Evolutionary conservation across 148 eudicot species (phyloP).

Genomic region (Vaccinium macrocarpon): DNA sequence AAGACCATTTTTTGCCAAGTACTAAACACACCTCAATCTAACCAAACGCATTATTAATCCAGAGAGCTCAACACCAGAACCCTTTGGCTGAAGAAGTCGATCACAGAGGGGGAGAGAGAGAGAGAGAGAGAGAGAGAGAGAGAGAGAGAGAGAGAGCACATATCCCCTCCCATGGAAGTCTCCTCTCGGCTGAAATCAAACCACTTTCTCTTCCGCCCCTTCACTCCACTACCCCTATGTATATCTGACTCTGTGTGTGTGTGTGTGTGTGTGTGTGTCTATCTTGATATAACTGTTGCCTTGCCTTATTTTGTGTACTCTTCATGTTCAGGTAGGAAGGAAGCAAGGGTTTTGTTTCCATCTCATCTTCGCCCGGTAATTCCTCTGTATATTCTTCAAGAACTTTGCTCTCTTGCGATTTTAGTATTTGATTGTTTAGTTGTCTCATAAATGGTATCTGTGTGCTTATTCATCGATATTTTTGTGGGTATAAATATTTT

Average conservation of each 20-base stretch:
- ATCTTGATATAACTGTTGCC: not conserved
- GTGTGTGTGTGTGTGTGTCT: too few species aligned
- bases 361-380: constrained; percentile 17
- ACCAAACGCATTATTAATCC: too few species aligned
- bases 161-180: constrained; percentile 14
- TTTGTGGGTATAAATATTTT: not conserved
- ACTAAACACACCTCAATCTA: too few species aligned
- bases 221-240: constrained; percentile 10
- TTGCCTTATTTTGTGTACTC: not conserved
- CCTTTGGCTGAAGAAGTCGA: not conserved
- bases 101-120: not conserved
- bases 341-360: constrained; percentile 6
- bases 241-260: not conserved
- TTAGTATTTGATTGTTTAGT: not conserved
- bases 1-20: too few species aligned
- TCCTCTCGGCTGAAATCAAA: constrained; percentile 7
- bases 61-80: not conserved
- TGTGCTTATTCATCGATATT: not conserved
- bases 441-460: not conserved
- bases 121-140: constrained; percentile 6
- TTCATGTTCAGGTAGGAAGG: constrained; percentile 15
- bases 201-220: constrained; percentile 6
- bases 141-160: not conserved
- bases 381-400: not conserved
- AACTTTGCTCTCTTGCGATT: not conserved